A percentile compares a stretch with the other conserved stretches of the same genome.
Conservation (phyloP, 495 filamentous ascomycete genomes). For the Echria macrotheca region DNA sequence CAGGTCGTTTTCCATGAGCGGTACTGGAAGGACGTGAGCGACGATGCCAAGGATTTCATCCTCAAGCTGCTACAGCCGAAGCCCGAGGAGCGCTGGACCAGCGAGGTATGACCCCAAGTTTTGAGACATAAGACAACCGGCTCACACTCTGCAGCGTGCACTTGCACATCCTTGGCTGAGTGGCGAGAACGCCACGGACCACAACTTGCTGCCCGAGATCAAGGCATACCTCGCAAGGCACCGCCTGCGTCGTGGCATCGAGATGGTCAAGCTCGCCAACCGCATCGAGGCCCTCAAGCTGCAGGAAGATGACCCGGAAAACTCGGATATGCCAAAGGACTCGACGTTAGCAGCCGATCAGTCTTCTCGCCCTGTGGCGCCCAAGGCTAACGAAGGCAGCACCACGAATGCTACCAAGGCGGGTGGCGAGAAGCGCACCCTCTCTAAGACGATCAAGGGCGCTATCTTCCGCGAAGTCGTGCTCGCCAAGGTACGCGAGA, state of each 20-base stretch:
- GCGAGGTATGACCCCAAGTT: slow-evolving; percentile 50
- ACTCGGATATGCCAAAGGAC: slow-evolving; percentile 55
- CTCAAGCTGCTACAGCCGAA: slow-evolving; percentile 70
- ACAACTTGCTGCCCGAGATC: slow-evolving; percentile 97
- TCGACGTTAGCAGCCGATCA: slow-evolving; percentile 59
- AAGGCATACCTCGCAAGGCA: slow-evolving; percentile 88
- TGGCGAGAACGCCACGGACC: slow-evolving; percentile 82
- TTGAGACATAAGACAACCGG: neutral
- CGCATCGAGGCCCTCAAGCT: slow-evolving; percentile 96
- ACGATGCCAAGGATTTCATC: slow-evolving; percentile 96
- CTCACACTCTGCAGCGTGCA: slow-evolving; percentile 51
- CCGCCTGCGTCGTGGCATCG: slow-evolving; percentile 87
- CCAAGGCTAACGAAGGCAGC: slow-evolving; percentile 1
- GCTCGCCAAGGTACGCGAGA: slow-evolving; percentile 88
- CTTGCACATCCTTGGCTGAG: slow-evolving; percentile 85
- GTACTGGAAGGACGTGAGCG: slow-evolving; percentile 97
- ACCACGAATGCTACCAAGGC: slow-evolving; percentile 27
- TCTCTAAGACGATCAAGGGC: slow-evolving; percentile 73
- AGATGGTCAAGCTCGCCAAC: slow-evolving; percentile 93
- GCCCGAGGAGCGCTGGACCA: slow-evolving; percentile 71
- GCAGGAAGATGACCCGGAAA: slow-evolving; percentile 81
- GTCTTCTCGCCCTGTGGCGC: slow-evolving; percentile 22
- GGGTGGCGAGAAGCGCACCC: slow-evolving; percentile 53
- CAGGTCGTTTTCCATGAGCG: slow-evolving; percentile 94
- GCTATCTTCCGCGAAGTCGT: slow-evolving; percentile 98